A percentile compares a stretch with the other conserved stretches of the same genome.
Conservation (phyloP, 1,284 basidiomycete genomes). For the Trichosporon sp. region DNA sequence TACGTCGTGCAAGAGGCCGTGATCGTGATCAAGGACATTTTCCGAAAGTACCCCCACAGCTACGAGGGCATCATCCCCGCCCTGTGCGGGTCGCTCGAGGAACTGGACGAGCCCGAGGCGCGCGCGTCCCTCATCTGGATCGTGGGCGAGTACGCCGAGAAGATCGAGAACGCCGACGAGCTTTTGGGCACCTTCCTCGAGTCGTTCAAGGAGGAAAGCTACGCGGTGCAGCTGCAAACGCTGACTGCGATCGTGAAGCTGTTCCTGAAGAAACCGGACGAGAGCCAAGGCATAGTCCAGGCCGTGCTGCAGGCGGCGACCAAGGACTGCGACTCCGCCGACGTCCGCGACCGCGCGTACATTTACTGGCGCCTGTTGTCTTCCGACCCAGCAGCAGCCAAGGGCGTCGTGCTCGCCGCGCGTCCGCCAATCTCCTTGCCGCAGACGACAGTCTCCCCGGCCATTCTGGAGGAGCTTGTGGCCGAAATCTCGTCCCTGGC, state of each 20-base stretch:
- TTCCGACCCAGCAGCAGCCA: conserved; percentile 89
- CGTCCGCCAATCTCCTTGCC: conserved; percentile 92
- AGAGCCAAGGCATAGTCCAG: conserved; percentile 86
- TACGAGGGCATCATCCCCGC: conserved; percentile 94
- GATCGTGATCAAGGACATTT: conserved; percentile 97
- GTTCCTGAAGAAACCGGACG: conserved; percentile 92
- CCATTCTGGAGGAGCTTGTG: conserved; percentile 88
- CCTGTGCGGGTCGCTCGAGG: conserved; percentile 88
- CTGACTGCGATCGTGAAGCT: conserved; percentile 95
- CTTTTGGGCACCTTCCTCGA: conserved; percentile 89
- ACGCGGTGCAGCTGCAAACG: conserved; percentile 83
- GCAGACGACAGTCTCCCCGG: conserved; percentile 83
- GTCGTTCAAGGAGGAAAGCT: conserved; percentile 93
- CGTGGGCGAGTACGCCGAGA: conserved; percentile 92
- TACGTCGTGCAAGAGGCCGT: conserved; percentile 98
- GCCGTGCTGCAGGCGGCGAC: conserved; percentile 97
- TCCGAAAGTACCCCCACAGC: conserved; percentile 92
- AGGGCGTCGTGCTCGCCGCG: conserved; percentile 88
- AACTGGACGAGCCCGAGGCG: conserved; percentile 91
- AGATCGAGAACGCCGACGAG: conserved; percentile 95
- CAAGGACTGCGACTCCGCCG: conserved; percentile 96
- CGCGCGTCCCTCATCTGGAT: conserved; percentile 99
- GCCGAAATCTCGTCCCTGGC: conserved; percentile 83
- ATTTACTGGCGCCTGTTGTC: conserved; percentile 95
- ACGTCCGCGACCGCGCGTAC: conserved; percentile 90